Base-by-base conservation (phyloP, 1,284 basidiomycete genomes). In the Leccinum ponderosum region DNA sequence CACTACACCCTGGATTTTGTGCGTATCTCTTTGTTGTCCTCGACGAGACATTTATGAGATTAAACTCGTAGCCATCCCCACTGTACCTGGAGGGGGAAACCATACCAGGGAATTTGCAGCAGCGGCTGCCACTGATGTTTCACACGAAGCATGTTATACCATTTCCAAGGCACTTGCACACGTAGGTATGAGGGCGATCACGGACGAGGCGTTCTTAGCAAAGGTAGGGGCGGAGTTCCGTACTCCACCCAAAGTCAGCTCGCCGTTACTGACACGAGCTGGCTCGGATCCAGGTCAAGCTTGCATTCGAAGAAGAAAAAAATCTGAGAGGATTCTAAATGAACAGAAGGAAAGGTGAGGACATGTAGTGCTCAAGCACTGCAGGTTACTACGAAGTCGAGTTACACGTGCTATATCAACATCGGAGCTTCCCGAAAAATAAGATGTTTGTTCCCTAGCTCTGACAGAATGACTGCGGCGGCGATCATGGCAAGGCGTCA, bases 111-210 rank as follows among this genome's bases (percentile, higher is more conserved):
- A 76, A 14, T 90, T 90, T 69, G 76, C 83, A 6, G 70, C 75
- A 48, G 76, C 87, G 0, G 87, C 86, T 1, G 73, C 77, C 0
- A 85, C 84, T 0, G 69, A 75, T 11, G 80, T 77, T 60, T 83
- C 89, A 3, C 88, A 90, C 64, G 76, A 81, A 2, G 81, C 80
- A 3, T 81, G 83, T 33, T 73, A 90, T 53, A 76, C 78, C 58
- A 77, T 85, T 3, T 80, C 83, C 3, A 86, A 87, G 65, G 85
- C 81, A 1, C 77, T 90, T 14, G 86, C 88, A 1, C 77, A 80
- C 2, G 78, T 81, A 1, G 88, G 83, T 2, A 77, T 86, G 60
- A 78, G 83, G 29, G 82, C 85, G 2, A 68, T 89, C 14, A 77
- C 81, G 6, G 89, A 90, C 64, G 78, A 80, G 27, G 69, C 69